Conservation (phyloP, 805 yeast species). For the Phaffomyces antillensis region DNA sequence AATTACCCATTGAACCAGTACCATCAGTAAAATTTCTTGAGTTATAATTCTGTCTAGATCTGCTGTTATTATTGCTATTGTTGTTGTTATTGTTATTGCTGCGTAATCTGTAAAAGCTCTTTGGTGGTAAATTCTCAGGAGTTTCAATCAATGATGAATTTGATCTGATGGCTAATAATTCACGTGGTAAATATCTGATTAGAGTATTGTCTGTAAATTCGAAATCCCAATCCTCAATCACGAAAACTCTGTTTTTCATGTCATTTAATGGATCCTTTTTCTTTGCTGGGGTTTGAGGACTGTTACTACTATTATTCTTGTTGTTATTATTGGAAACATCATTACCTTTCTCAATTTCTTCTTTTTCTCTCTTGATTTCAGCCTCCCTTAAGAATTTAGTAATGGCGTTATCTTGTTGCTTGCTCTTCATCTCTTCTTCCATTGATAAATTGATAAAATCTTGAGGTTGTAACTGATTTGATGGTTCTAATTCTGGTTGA, state of each 20-base stretch:
- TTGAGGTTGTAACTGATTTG: constrained; percentile 2
- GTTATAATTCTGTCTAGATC: constrained; percentile 5
- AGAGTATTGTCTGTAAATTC: constrained; percentile 6
- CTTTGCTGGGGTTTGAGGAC: constrained; percentile 1
- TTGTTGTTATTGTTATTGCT: constrained; percentile 3
- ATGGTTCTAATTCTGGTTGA: not conserved
- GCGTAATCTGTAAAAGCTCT: constrained; percentile 17
- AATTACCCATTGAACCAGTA: constrained; percentile 26
- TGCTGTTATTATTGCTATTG: constrained; percentile 2
- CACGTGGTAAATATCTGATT: constrained; percentile 19
- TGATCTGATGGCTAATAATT: constrained; percentile 12
- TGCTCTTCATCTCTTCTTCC: constrained; percentile 6
- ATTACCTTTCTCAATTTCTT: constrained; percentile 12
- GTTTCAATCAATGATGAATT: constrained; percentile 9
- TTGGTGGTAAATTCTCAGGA: constrained; percentile 18
- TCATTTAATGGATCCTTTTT: constrained; percentile 7
- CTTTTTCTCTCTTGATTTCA: constrained; percentile 19
- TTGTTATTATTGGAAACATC: not conserved
- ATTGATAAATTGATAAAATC: constrained; percentile 7
- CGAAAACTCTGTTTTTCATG: constrained; percentile 9
- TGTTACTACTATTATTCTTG: not conserved
- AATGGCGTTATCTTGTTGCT: constrained; percentile 17
- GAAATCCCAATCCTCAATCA: constrained; percentile 18
- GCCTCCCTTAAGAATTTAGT: constrained; percentile 20
- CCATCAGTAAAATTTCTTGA: constrained; percentile 12